phyloP scores from a whole-genome alignment of 2,329 filamentous ascomycete genomes.

The Colletotrichum paranaense region DNA sequence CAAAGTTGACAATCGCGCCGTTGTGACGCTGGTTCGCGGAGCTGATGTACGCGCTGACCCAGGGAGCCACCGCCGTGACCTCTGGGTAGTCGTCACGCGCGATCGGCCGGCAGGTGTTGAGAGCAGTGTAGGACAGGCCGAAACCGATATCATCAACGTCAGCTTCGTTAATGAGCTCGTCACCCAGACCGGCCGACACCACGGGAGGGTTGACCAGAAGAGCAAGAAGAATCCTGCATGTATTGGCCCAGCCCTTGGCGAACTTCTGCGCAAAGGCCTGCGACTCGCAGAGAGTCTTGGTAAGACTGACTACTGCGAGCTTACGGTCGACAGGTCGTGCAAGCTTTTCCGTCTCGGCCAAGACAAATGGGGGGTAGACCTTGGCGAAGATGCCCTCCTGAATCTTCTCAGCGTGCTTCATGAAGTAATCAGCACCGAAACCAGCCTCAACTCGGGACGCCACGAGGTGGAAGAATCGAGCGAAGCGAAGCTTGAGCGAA shows the following conservation, averaged over 20 bases:
- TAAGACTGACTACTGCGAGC: constrained; percentile 90
- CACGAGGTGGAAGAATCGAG: constrained; percentile 94
- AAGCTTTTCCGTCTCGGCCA: constrained; percentile 90
- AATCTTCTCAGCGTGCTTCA: constrained; percentile 83
- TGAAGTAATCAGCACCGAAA: constrained; percentile 93
- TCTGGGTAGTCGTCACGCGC: constrained; percentile 87
- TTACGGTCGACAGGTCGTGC: constrained; percentile 91
- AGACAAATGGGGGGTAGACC: constrained; percentile 87
- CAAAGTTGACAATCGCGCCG: constrained; percentile 77
- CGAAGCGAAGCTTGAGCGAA: constrained; percentile 86
- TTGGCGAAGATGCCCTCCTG: constrained; percentile 84
- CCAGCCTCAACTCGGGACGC: constrained; percentile 82
- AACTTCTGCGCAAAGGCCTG: constrained; percentile 84
- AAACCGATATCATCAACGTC: constrained; percentile 97
- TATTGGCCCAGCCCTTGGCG: constrained; percentile 90
- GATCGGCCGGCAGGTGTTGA: constrained; percentile 87
- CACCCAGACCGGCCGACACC: constrained; percentile 71
- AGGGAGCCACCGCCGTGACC: constrained; percentile 82
- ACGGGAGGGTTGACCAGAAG: constrained; percentile 88
- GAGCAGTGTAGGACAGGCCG: constrained; percentile 90
- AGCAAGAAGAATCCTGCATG: constrained; percentile 88
- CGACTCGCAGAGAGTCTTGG: constrained; percentile 90
- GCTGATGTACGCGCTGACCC: constrained; percentile 84
- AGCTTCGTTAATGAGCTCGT: constrained; percentile 84
- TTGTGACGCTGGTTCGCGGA: constrained; percentile 79